These are phyloP conservation scores for Infundibulicybe gibba DNA, from an alignment of 768 basidiomycete genomes.

Conservation along the genomic window DNA sequence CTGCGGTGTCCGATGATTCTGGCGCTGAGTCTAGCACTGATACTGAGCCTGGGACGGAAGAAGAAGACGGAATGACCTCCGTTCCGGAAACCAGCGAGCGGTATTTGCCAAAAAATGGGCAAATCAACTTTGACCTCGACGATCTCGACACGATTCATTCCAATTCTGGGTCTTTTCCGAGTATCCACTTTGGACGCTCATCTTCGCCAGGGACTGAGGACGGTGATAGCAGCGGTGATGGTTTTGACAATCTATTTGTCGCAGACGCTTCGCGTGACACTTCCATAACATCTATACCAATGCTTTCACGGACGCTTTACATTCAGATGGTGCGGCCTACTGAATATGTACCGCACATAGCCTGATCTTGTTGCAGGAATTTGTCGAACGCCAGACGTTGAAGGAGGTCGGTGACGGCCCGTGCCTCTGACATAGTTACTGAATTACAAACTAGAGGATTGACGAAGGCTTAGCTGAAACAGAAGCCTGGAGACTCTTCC, in stretches of 20 bases:
- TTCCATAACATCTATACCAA: slow-evolving; percentile 17
- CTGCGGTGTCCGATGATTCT: slow-evolving; percentile 21
- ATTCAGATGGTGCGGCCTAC: slow-evolving; percentile 79
- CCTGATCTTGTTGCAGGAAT: slow-evolving; percentile 52
- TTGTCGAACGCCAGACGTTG: slow-evolving; percentile 87
- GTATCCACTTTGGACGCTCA: slow-evolving; percentile 73
- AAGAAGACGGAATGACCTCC: slow-evolving; percentile 50
- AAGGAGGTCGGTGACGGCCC: slow-evolving; percentile 53
- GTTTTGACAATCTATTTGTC: slow-evolving; percentile 28
- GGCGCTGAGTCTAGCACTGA: slow-evolving; percentile 29
- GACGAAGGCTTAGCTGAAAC: slow-evolving; percentile 80
- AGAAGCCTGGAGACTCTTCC: slow-evolving; percentile 87
- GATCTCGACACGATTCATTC: slow-evolving; percentile 60
- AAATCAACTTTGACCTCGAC: slow-evolving; percentile 61
- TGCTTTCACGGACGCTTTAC: slow-evolving; percentile 64
- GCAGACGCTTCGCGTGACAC: slow-evolving; percentile 14
- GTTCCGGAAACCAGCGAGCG: slow-evolving; percentile 37
- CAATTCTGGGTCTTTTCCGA: slow-evolving; percentile 70
- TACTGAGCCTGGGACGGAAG: slow-evolving; percentile 26
- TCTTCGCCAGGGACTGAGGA: slow-evolving; percentile 30
- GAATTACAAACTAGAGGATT: slow-evolving; percentile 45
- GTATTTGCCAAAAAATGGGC: slow-evolving; percentile 42
- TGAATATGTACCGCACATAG: neutral
- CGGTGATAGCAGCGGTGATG: slow-evolving; percentile 35
- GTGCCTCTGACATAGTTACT: neutral